Conservation (phyloP, 306 rosid species). For the Arachis hypogaea region DNA sequence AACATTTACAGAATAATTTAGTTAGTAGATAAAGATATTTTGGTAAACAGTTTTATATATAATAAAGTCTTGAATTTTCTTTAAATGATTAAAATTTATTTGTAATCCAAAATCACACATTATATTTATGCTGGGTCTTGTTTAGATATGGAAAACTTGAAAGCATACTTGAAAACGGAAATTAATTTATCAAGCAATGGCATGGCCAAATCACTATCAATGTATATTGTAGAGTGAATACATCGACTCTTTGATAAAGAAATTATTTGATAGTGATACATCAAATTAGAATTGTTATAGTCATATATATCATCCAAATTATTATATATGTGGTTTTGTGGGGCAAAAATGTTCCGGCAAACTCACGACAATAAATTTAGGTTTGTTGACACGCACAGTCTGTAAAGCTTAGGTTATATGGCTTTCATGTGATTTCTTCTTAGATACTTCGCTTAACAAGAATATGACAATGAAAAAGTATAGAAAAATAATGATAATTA, state of each 20-base stretch:
- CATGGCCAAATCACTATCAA: constrained; percentile 26
- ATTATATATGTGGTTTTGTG: constrained; percentile 2
- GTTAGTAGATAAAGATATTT: too few species aligned
- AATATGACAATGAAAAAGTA: not conserved
- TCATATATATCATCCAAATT: constrained; percentile 33
- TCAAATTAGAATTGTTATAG: constrained; percentile 11
- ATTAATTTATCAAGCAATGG: constrained; percentile 1
- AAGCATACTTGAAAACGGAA: not conserved
- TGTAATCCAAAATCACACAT: too few species aligned
- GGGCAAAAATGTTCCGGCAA: constrained; percentile 38
- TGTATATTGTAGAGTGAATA: constrained; percentile 8
- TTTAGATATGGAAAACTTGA: constrained; percentile 15
- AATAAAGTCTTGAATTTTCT: too few species aligned
- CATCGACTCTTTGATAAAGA: constrained; percentile 19
- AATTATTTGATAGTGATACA: constrained; percentile 40
- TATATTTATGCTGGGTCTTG: not conserved
- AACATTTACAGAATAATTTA: too few species aligned
- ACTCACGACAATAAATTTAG: constrained; percentile 14
- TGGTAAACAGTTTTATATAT: too few species aligned
- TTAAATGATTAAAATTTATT: too few species aligned
- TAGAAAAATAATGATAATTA: too few species aligned
- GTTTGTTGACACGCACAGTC: constrained; percentile 19
- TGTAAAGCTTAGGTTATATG: constrained; percentile 34
- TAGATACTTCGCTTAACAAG: not conserved
- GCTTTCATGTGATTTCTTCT: not conserved